Conservation (phyloP, 1,139 yeast species). For the Kurtzmaniella quercitrusa region DNA sequence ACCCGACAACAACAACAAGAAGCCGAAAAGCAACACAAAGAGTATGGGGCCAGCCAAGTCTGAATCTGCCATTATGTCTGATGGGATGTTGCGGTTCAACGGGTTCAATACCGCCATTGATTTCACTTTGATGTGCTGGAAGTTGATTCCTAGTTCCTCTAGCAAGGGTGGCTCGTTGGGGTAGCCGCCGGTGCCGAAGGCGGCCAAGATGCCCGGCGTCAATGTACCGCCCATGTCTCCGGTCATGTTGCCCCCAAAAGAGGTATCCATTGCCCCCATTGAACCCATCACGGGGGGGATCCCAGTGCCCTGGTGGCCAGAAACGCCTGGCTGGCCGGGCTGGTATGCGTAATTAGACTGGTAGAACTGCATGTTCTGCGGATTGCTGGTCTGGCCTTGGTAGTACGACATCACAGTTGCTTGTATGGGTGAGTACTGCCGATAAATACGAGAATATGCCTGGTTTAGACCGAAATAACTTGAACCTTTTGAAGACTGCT, state of each 20-base stretch:
- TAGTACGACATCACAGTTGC: conserved; percentile 32
- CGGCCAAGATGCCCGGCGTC: conserved; percentile 78
- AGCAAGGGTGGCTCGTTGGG: conserved; percentile 90
- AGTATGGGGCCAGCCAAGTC: conserved; percentile 95
- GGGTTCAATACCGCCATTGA: conserved; percentile 87
- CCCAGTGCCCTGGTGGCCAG: conserved; percentile 7
- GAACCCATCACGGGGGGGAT: conserved; percentile 10
- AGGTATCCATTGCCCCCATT: conserved; percentile 39
- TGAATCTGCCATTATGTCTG: conserved; percentile 83
- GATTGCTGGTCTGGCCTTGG: conserved; percentile 27
- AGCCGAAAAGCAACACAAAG: conserved; percentile 86
- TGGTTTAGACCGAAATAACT: background rate
- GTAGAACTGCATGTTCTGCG: conserved; percentile 44
- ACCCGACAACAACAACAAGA: conserved; percentile 76
- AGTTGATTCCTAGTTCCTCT: conserved; percentile 92
- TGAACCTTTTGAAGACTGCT: background rate
- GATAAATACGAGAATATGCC: background rate
- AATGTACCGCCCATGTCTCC: conserved; percentile 55
- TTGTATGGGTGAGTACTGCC: background rate
- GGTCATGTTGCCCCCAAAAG: conserved; percentile 38
- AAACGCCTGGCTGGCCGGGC: conserved; percentile 15
- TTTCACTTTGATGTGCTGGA: conserved; percentile 78
- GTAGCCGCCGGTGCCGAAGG: conserved; percentile 90
- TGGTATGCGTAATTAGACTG: conserved; percentile 37
- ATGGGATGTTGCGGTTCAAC: conserved; percentile 50